Percentiles rank a stretch among this genome's conserved stretches.
These are phyloP conservation scores for Phytophthora parvispora DNA, from an alignment of 352 stramenopile species.

Conservation along the genomic window DNA sequence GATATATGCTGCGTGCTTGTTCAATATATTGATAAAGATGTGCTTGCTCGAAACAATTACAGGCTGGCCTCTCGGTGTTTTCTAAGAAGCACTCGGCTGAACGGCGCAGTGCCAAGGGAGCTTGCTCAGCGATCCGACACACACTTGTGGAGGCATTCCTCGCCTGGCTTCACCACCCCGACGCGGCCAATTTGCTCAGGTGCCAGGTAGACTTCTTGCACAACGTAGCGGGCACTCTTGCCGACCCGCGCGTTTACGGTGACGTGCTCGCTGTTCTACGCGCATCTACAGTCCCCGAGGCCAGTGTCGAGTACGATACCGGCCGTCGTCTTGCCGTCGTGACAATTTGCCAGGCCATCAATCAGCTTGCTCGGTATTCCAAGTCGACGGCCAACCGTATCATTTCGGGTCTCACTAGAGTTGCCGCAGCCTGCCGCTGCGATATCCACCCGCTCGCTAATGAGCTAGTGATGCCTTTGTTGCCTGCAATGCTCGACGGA, in stretches of 20 bases:
- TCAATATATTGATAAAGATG: neutral
- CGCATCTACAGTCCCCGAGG: constrained; percentile 33
- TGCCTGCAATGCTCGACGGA: constrained; percentile 56
- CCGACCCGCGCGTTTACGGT: constrained; percentile 76
- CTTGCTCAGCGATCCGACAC: constrained; percentile 68
- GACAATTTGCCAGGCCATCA: constrained; percentile 57
- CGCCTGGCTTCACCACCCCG: constrained; percentile 70
- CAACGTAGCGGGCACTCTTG: constrained; percentile 71
- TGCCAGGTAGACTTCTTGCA: constrained; percentile 57
- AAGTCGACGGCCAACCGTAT: constrained; percentile 76
- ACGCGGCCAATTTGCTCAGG: constrained; percentile 34
- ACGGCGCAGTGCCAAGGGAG: constrained; percentile 52
- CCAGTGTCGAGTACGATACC: constrained; percentile 33
- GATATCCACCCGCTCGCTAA: constrained; percentile 55
- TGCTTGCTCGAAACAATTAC: constrained; percentile 1
- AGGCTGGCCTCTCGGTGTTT: constrained; percentile 32
- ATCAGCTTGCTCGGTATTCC: constrained; percentile 78
- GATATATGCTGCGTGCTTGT: neutral
- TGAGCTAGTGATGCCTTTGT: constrained; percentile 53
- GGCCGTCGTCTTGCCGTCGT: constrained; percentile 41
- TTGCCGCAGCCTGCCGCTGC: constrained; percentile 49
- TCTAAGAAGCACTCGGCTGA: constrained; percentile 43
- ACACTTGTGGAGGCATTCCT: constrained; percentile 75
- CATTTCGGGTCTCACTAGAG: constrained; percentile 58
- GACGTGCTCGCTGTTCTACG: constrained; percentile 63